A percentile compares a stretch with the other conserved stretches of the same genome.
phyloP scores from a whole-genome alignment of 2,329 filamentous ascomycete genomes.

The Gyromitra esculenta region DNA sequence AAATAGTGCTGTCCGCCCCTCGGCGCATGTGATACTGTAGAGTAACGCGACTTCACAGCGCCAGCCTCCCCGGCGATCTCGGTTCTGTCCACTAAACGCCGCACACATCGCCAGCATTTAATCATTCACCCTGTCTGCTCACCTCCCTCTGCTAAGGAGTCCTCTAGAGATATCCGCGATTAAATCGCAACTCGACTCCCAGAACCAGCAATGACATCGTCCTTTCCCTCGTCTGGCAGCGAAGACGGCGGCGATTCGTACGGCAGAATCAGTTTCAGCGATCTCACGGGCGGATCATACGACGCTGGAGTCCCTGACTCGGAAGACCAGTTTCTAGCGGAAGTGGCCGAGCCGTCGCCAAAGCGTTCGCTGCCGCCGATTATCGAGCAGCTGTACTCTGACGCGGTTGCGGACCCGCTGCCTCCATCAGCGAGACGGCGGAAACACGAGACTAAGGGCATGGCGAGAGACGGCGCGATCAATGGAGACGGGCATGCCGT shows the following conservation, averaged over 20 bases:
- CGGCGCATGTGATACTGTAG: not conserved
- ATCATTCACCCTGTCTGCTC: not conserved
- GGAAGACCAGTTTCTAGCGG: not conserved
- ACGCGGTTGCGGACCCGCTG: not conserved
- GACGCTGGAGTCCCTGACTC: not conserved
- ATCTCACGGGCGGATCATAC: not conserved
- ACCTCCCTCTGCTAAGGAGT: not conserved
- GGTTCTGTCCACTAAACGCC: not conserved
- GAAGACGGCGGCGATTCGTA: slow-evolving; percentile 27
- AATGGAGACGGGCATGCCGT: not conserved
- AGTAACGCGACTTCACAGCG: not conserved
- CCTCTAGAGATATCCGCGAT: not conserved
- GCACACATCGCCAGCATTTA: not conserved
- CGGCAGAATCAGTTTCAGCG: not conserved
- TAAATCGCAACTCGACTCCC: not conserved
- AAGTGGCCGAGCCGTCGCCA: slow-evolving; percentile 21
- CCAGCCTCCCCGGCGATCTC: not conserved
- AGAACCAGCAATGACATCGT: slow-evolving; percentile 14
- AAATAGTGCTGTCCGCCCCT: not conserved
- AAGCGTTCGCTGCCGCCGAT: slow-evolving; percentile 13
- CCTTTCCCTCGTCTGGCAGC: slow-evolving; percentile 30
- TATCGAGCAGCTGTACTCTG: slow-evolving; percentile 4
- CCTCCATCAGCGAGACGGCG: not conserved
- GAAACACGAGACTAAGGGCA: not conserved
- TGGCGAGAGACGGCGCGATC: not conserved